Base-by-base conservation (phyloP, 2,329 filamentous ascomycete genomes). In the Cadophora sp. region DNA sequence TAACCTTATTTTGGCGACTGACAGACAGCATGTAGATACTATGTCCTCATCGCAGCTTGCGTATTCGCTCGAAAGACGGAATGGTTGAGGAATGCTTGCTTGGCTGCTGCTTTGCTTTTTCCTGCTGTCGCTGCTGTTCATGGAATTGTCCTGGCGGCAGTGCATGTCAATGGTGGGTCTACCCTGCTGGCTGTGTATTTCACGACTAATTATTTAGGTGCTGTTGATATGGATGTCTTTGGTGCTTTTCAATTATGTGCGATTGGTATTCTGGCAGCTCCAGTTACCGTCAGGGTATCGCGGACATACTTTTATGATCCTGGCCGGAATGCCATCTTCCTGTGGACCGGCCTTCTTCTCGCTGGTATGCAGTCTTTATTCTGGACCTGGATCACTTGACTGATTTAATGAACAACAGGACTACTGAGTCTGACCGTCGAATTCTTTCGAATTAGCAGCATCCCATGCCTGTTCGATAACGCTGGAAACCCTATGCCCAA, bases 161-260 rank as follows among this genome's bases (percentile, higher is more conserved):
- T 88, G 12, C 89, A 91, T 74, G 80, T 83, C n/a, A 80, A 87
- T 67, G 81, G 89, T 89, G 72, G 79, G 85, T 74, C 26, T 24
- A 22, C 43, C 29, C 0, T 48, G 16, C n/a, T 53, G 27, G 24
- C n/a, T 29, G n/a, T 50, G 19, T 14, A 62, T 3, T 62, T 51
- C 4, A 22, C 27, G 27, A n/a, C 51, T 68, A 29, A 62, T 12
- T 9, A 12, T 68, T 27, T 66, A 90, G 88, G 80, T 62, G 89
- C 86, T 16, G 84, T 91, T 16, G 89, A 91, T 73, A 86, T 92
- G 84, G 89, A 92, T 72, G 81, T 91, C 3, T 92, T 86, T 66
- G 89, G 89, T 1, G 88, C 88, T 9, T 90, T 91, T 69, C 89
- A 92, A 71, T 76, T 91, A 0, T 91, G 89, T 68, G 83, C 89